Base-by-base conservation (phyloP, 768 basidiomycete species). In the Lentinula aciculospora region DNA sequence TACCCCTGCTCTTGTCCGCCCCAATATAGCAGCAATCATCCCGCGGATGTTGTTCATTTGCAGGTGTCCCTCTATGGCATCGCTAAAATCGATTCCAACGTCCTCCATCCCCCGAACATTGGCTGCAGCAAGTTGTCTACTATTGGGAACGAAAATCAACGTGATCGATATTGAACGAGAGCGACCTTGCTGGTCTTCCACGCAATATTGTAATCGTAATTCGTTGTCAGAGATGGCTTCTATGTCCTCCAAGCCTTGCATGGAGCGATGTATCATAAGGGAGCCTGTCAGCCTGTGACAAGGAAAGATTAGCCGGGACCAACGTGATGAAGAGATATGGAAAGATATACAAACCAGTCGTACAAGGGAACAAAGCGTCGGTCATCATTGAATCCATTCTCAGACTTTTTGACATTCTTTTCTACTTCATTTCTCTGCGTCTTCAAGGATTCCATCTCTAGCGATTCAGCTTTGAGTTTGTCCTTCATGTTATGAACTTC, bases 141-240 rank as follows among this genome's bases (percentile, higher is more conserved):
- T 88, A 62, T 88, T 86, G 3, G 89, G 86, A 21, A 82, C 77
- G 61, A 89, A 92, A 37, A 89, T 76, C 0, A 91, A 71, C 0
- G 73, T 77, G 56, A 92, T 77, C 0, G 74, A 76, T 6, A 89
- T 62, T 70, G 12, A 64, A 70, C 2, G 72, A 65, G 13, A 66
- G 64, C 8, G 66, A 63, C n/a, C 66, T 67, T 48, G 60, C 36
- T 68, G 62, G 34, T 65, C 46, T 37, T 73, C 67, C 53, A 89
- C 65, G 46, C 65, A 69, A 68, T 94, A 94, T 8, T 81, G 81
- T 44, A 94, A 74, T 28, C 82, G 80, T 27, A 93, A 75, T 66
- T 92, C 89, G 69, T 92, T 91, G 58, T 91, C 89, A 1, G 90
- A 84, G 27, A 77, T 78, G 1, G 80, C 73, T 28, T 81, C 75